phyloP scores from a whole-genome alignment of 2,329 filamentous ascomycete species.

The Pseudogymnoascus sp. region DNA sequence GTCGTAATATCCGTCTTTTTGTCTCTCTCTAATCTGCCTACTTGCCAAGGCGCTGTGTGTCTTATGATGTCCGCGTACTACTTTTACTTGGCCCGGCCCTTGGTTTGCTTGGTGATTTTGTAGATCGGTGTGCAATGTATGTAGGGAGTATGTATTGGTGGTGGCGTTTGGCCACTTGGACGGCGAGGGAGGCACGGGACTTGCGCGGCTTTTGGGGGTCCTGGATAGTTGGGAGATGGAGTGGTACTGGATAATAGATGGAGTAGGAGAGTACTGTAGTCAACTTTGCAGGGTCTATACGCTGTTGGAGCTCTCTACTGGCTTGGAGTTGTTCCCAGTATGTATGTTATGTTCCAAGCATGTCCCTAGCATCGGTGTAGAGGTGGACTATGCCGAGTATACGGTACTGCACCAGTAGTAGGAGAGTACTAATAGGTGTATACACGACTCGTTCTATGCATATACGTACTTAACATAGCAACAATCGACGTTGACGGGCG shows the following conservation, averaged over 20 bases:
- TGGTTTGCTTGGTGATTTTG: neutral
- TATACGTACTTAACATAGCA: neutral
- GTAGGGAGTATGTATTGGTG: neutral
- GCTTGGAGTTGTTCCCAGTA: neutral
- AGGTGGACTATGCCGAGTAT: neutral
- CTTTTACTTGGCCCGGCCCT: neutral
- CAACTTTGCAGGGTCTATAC: neutral
- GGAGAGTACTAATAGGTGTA: neutral
- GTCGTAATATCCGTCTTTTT: slow-evolving; percentile 12
- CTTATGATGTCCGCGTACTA: neutral
- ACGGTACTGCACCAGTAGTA: neutral
- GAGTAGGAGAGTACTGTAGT: too few relatives aligned
- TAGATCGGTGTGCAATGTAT: neutral
- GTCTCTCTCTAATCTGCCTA: neutral
- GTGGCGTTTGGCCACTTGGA: neutral
- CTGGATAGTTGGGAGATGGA: too few relatives aligned
- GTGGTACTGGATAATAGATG: too few relatives aligned
- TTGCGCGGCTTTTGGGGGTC: neutral
- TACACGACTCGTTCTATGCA: neutral
- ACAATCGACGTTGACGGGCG: neutral
- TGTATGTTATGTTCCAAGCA: neutral
- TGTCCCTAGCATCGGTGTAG: neutral
- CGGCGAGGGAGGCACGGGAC: neutral
- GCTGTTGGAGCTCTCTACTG: neutral
- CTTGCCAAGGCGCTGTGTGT: neutral